Evolutionary conservation across 805 yeast species (phyloP).

Genomic region (Candida bentonensis): DNA sequence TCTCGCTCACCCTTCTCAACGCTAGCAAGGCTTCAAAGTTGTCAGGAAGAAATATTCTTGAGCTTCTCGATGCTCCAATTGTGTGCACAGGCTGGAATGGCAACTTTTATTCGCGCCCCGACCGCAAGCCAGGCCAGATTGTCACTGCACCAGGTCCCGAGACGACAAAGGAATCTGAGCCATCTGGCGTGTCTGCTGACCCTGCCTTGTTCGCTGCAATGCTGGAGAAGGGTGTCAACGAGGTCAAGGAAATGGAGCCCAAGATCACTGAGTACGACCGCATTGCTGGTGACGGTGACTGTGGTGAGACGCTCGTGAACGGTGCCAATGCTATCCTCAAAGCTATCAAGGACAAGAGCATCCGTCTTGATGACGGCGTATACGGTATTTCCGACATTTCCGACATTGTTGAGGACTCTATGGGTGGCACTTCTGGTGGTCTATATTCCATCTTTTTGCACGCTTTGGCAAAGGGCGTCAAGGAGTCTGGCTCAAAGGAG

Average conservation of each 20-base stretch:
- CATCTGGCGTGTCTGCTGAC: slow-evolving; percentile 22
- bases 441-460: slow-evolving; percentile 74
- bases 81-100: slow-evolving; percentile 71
- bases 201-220: slow-evolving; percentile 20
- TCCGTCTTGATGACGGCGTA: slow-evolving; percentile 24
- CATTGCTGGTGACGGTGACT: slow-evolving; percentile 92
- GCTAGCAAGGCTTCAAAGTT: slow-evolving; percentile 35
- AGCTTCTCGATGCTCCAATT: slow-evolving; percentile 55
- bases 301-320: slow-evolving; percentile 78
- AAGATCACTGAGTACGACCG: slow-evolving; percentile 75
- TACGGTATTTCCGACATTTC: slow-evolving; percentile 58
- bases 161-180: slow-evolving; percentile 10
- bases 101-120: slow-evolving; percentile 5
- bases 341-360: slow-evolving; percentile 30
- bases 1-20: slow-evolving; percentile 70
- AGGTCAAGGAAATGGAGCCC: slow-evolving; percentile 55
- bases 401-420: slow-evolving; percentile 71
- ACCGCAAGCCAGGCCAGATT: slow-evolving; percentile 4
- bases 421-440: slow-evolving; percentile 98
- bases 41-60: slow-evolving; percentile 29
- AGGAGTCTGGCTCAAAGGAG: slow-evolving; percentile 12
- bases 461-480: slow-evolving; percentile 48
- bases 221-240: slow-evolving; percentile 36
- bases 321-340: slow-evolving; percentile 65
- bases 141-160: slow-evolving; percentile 15